Evolutionary conservation across 768 basidiomycete genomes (phyloP), one percentile per base, ranked within the genome.

Genomic region (Mycena belliarum): DNA sequence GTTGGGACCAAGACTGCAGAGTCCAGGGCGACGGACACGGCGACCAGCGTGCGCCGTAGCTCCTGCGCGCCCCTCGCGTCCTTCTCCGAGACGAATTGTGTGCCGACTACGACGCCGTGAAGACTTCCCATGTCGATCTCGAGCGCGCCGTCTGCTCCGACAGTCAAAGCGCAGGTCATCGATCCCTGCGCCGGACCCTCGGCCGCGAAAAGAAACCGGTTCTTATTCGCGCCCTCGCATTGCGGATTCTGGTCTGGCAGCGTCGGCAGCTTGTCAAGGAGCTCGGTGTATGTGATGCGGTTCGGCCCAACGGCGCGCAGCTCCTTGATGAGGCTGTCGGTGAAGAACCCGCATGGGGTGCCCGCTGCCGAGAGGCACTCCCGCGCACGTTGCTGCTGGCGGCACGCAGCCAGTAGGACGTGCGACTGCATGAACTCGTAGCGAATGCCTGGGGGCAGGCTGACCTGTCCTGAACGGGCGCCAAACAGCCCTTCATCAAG

Each of bases 321-420:
- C 20, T 45, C 26, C 45, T 47, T 54, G 49, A 63, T 25, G 16
- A 63, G 57, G n/a, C 49, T 24, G 47, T 53, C 37, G 3, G 60
- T 61, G 38, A 63, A 65, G 24, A 63, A 55, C 2, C 64, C 64
- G 49, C 61, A 50, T 4, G 52, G 50, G 6, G 18, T 24, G 1
- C 62, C 62, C 8, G 21, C 9, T 8, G 57, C 42, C 11, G 61
- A 55, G 29, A 56, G 9, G 21, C 56, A 53, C 37, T 65, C 64
- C 6, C 52, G 57, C 15, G 64, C 64, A 12, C 35, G 47, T 47
- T 65, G 57, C 20, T 57, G 53, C 15, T 55, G 44, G 6, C 50
- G 45, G 49, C 61, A 65, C 18, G 64, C 64, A 20, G 61, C 58
- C 15, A 65, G 43, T 29, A 65, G 38, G 48, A 63, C 55, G 43